These are phyloP conservation scores for Monoraphidium neglectum DNA, from an alignment of 139 green algal genomes.

Conservation along the genomic window DNA sequence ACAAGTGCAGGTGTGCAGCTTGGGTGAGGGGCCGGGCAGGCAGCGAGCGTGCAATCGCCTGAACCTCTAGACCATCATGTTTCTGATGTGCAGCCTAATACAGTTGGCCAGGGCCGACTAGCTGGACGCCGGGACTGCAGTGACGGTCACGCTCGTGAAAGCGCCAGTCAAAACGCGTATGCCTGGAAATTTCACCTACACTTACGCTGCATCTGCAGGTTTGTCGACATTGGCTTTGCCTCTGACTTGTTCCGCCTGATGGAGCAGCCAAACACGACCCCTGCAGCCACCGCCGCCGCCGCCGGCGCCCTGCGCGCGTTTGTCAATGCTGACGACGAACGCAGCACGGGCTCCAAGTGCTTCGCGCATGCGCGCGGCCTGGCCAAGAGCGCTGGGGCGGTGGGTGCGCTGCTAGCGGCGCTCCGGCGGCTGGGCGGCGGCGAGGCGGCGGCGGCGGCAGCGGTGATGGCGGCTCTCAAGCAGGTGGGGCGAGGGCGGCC, in stretches of 20 bases:
- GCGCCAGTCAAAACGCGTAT: too few species aligned
- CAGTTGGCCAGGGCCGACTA: too few species aligned
- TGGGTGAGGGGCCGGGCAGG: neutral
- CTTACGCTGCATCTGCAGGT: too few species aligned
- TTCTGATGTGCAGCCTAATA: too few species aligned
- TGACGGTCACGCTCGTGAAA: too few species aligned
- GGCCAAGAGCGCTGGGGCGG: slow-evolving; percentile 30
- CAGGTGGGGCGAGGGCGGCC: slow-evolving; percentile 6
- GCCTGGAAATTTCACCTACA: too few species aligned
- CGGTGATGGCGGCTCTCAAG: slow-evolving; percentile 10
- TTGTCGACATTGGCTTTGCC: slow-evolving; percentile 23
- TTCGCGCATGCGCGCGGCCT: slow-evolving; percentile 54
- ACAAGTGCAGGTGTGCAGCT: slow-evolving; percentile 44
- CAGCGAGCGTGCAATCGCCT: too few species aligned
- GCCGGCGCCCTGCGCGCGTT: slow-evolving; percentile 45
- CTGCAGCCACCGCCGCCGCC: slow-evolving; percentile 25
- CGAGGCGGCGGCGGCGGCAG: neutral
- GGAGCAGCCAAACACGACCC: neutral
- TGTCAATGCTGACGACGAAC: slow-evolving; percentile 64
- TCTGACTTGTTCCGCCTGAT: slow-evolving; percentile 20
- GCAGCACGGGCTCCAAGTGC: slow-evolving; percentile 41
- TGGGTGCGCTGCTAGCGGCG: slow-evolving; percentile 22
- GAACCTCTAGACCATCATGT: too few species aligned
- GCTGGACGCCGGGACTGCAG: too few species aligned
- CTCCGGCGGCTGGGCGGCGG: slow-evolving; percentile 26